phyloP scores from a whole-genome alignment of 176 grass and related monocot genomes.

The maize (Zea mays) region DNA sequence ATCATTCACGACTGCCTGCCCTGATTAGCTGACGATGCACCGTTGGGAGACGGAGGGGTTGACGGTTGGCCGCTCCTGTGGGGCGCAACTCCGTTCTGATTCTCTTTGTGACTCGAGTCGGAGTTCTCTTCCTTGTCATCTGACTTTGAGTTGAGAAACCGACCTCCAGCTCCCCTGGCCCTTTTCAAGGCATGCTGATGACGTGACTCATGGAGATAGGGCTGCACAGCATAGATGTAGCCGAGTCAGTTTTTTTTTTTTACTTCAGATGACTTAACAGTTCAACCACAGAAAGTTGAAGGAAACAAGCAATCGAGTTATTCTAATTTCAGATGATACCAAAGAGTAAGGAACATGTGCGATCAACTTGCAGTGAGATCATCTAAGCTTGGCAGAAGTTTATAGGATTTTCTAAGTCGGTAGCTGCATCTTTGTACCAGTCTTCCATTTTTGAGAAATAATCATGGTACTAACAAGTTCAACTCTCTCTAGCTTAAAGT shows the following conservation, averaged over 20 bases:
- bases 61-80: conserved; percentile 18
- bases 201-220: conserved; percentile 63
- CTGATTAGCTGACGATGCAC: too few relatives aligned
- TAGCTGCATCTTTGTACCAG: neutral
- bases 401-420: neutral
- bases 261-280: too few relatives aligned
- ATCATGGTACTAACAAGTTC: conserved; percentile 4
- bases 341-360: conserved; percentile 15
- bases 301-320: too few relatives aligned
- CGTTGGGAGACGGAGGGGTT: neutral
- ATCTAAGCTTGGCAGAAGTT: conserved; percentile 1
- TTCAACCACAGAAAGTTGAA: too few relatives aligned
- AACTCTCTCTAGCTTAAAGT: neutral
- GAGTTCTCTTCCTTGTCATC: conserved; percentile 43
- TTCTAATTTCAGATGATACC: too few relatives aligned
- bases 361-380: neutral
- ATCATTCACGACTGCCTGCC: too few relatives aligned
- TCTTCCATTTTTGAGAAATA: conserved; percentile 1
- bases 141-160: too few relatives aligned
- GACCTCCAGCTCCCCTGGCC: too few relatives aligned
- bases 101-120: conserved; percentile 47
- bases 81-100: conserved; percentile 30
- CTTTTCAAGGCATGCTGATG: conserved; percentile 66
- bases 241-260: neutral
- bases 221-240: conserved; percentile 36